Evolutionary conservation across 495 filamentous ascomycete species (phyloP).

Genomic region (Delitschia confertaspora): DNA sequence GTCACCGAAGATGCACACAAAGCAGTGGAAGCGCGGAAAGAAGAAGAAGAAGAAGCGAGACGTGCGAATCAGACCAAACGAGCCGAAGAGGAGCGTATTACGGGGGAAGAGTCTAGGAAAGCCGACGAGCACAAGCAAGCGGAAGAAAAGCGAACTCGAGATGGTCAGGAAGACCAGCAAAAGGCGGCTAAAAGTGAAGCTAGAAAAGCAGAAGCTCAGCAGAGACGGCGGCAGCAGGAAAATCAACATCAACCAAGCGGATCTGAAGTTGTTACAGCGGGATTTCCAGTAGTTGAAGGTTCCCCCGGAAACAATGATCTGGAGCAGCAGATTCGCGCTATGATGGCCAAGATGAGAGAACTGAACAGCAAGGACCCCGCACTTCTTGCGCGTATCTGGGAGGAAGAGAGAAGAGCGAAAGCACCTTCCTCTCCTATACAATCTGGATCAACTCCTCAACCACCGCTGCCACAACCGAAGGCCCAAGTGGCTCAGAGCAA

Average conservation of each 20-base stretch:
- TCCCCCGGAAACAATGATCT: no score
- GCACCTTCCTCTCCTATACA: conserved; percentile 16
- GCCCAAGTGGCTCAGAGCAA: neutral
- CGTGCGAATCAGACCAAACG: conserved; percentile 11
- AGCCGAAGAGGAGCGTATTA: conserved; percentile 8
- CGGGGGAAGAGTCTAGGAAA: conserved; percentile 17
- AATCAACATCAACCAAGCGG: neutral
- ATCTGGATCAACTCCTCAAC: conserved; percentile 8
- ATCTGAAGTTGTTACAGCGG: neutral
- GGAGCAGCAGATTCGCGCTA: conserved; percentile 29
- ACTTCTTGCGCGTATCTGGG: conserved; percentile 35
- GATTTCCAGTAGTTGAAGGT: no score
- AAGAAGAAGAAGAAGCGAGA: conserved; percentile 8
- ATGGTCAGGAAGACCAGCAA: conserved; percentile 7
- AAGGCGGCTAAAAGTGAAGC: neutral
- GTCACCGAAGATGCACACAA: conserved; percentile 20
- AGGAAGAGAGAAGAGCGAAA: conserved; percentile 31
- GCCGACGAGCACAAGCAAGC: conserved; percentile 23
- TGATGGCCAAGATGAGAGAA: conserved; percentile 38
- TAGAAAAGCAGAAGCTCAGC: conserved; percentile 7
- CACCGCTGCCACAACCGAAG: conserved; percentile 1
- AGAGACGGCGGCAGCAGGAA: conserved; percentile 17
- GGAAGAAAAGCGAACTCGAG: conserved; percentile 19
- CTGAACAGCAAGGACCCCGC: conserved; percentile 34
- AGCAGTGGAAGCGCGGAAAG: conserved; percentile 18